Conservation (phyloP, 176 grass and related monocot genomes). For the Avena sativa region DNA sequence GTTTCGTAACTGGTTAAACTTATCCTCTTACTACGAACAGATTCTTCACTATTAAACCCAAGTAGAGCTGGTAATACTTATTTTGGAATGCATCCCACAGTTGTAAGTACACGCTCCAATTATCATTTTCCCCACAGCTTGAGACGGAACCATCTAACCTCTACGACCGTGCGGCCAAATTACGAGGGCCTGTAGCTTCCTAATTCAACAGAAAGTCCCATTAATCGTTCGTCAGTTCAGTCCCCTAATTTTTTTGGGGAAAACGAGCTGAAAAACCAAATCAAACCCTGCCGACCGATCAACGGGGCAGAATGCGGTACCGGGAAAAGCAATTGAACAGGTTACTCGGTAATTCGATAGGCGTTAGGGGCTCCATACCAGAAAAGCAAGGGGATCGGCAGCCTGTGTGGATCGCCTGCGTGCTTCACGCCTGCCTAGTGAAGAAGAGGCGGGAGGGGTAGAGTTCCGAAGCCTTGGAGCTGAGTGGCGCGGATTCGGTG, state of each 20-base stretch:
- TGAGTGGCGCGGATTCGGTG: neutral
- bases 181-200: neutral
- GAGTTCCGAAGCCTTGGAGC: neutral
- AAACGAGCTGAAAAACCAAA: neutral
- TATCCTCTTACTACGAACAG: neutral
- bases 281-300: neutral
- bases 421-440: neutral
- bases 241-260: neutral
- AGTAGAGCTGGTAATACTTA: neutral
- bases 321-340: neutral
- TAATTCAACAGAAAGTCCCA: neutral
- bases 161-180: neutral
- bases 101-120: neutral
- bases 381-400: neutral
- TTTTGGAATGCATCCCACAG: neutral
- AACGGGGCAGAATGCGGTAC: neutral
- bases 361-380: neutral
- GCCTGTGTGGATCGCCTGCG: neutral
- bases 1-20: neutral
- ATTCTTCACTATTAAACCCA: neutral
- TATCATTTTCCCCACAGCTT: neutral
- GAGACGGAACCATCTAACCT: too few relatives aligned
- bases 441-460: neutral
- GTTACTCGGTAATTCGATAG: neutral
- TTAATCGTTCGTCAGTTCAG: neutral